Base-by-base conservation (phyloP, 495 filamentous ascomycete species). In the Aspergillus leporis region DNA sequence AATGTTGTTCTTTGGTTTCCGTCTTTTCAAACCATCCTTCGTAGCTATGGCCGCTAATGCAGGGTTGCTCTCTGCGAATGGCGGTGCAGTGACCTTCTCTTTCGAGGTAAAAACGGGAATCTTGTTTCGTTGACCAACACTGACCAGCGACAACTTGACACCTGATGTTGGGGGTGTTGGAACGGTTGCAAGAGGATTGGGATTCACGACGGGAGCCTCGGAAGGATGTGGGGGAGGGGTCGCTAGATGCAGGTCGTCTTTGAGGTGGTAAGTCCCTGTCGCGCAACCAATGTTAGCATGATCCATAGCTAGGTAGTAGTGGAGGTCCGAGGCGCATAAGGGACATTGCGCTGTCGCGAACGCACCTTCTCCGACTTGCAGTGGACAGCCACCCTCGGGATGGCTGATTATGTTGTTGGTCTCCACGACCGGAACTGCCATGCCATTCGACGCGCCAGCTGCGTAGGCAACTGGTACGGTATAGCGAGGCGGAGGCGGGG, bases 1-100 rank as follows among this genome's bases (percentile, higher is more conserved):
- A 65, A 98, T 92, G 70, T 94, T 98, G 71, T 91, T 97, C 76
- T 97, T 97, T 12, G 94, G 95, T 73, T 98, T 98, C 60, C 88
- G 82, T 64, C 86, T 76, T 73, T 96, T 96, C 51, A 81, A 75
- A 4, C 82, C 79, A 62, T 96, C 92, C 73, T 92, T 96, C n/a
- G 81, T 71, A 22, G 72, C 74, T 16, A 81, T 76, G 3, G 77
- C 70, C 21, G 81, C 77, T 47, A 98, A 80, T 19, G 90, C 81
- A 14, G 84, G 78, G 67, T 97, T 97, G 48, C 90, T 90, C 60
- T 92, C 89, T n/a, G 93, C 94, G 71, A 97, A 98, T 21, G 84
- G 81, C 0, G 90, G 89, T 30, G 85, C 81, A 64, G 65, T 76
- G 12, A 66, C 62, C 12, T 63, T 66, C 1, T 68, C 55, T 22